Evolutionary conservation across 1,284 basidiomycete species (phyloP).

Genomic region (Apiotrichum laibachii): DNA sequence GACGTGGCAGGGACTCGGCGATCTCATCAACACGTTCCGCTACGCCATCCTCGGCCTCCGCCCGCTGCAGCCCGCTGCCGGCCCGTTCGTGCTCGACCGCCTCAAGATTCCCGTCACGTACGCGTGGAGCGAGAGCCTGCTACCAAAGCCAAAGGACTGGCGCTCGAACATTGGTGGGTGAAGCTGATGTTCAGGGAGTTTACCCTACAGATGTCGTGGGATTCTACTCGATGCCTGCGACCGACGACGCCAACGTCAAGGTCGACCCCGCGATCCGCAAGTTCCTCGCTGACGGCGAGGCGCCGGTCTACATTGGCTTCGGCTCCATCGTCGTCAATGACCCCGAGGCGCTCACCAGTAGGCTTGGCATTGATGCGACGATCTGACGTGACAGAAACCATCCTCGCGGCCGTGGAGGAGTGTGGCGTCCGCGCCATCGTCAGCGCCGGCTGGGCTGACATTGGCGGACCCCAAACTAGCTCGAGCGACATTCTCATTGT

Average conservation of each 20-base stretch:
- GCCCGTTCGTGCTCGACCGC: conserved; percentile 59
- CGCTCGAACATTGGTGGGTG: conserved; percentile 60
- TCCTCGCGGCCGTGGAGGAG: conserved; percentile 59
- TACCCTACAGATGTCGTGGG: conserved; percentile 60
- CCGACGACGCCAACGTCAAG: conserved; percentile 39
- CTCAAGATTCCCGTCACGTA: conserved; percentile 68
- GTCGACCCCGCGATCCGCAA: conserved; percentile 56
- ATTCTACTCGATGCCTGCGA: conserved; percentile 59
- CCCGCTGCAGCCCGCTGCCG: conserved; percentile 55
- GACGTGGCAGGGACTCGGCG: conserved; percentile 55
- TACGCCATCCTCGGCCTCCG: conserved; percentile 57
- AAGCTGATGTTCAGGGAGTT: background rate
- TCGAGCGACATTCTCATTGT: conserved; percentile 61
- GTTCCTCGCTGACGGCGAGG: conserved; percentile 58
- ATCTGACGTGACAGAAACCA: conserved; percentile 51
- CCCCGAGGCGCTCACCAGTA: conserved; percentile 53
- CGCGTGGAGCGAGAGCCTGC: conserved; percentile 64
- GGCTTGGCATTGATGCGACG: background rate
- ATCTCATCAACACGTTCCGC: conserved; percentile 63
- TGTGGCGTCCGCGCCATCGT: conserved; percentile 61
- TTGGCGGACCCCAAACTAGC: conserved; percentile 53
- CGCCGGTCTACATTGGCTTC: conserved; percentile 65
- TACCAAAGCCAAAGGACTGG: conserved; percentile 65
- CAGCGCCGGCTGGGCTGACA: conserved; percentile 64
- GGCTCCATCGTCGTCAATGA: conserved; percentile 65